Evolutionary conservation across 441 rosid species (phyloP).

Genomic region (Melastoma candidum): DNA sequence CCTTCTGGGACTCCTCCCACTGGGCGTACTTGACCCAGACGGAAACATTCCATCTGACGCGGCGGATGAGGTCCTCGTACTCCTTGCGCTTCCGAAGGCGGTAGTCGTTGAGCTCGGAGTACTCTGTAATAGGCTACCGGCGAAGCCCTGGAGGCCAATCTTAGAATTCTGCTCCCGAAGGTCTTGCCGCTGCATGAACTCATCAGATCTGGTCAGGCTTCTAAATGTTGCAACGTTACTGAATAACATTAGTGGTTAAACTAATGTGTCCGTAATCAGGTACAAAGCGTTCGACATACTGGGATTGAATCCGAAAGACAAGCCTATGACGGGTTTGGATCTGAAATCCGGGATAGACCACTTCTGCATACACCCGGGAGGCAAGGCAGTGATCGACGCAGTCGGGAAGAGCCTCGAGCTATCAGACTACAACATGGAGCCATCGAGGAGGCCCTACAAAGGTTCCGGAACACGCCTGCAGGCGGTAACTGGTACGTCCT

Average conservation of each 20-base stretch:
- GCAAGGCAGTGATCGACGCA: constrained; percentile 8
- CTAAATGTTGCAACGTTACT: no score
- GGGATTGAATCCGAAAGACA: no score
- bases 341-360: constrained; percentile 5
- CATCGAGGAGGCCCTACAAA: constrained; percentile 5
- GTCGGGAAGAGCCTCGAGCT: constrained; percentile 3
- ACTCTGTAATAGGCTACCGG: constrained; percentile 28
- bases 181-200: background rate
- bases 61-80: constrained; percentile 62
- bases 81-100: constrained; percentile 68
- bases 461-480: constrained; percentile 10
- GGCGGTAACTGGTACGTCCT: constrained; percentile 8
- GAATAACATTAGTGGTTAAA: no score
- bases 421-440: constrained; percentile 3
- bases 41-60: constrained; percentile 54
- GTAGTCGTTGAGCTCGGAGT: constrained; percentile 64
- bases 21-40: constrained; percentile 78
- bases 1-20: constrained; percentile 92
- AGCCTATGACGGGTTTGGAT: background rate
- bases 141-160: constrained; percentile 1
- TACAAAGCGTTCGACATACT: no score
- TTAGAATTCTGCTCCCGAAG: constrained; percentile 1
- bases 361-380: constrained; percentile 11
- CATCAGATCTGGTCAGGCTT: no score
- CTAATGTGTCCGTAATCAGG: no score